These are phyloP conservation scores for Tephrocybe sp. DNA, from an alignment of 768 basidiomycete genomes.

Conservation along the genomic window DNA sequence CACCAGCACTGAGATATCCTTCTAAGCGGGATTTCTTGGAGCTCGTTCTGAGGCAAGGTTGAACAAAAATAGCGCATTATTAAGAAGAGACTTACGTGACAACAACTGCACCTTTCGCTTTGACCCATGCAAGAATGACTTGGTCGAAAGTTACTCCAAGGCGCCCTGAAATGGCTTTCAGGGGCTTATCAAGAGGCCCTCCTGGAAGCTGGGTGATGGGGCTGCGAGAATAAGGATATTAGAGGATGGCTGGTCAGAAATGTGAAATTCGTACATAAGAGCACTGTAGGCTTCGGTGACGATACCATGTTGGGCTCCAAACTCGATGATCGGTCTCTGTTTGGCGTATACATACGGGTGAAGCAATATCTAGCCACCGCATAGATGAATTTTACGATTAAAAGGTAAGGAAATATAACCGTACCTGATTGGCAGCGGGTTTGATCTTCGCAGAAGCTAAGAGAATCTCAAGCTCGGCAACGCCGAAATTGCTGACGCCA, in stretches of 20 bases:
- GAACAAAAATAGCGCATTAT: background rate
- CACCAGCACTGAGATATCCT: conserved; percentile 67
- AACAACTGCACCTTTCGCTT: conserved; percentile 63
- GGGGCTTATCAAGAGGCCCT: conserved; percentile 63
- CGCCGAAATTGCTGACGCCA: conserved; percentile 70
- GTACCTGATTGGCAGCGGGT: conserved; percentile 69
- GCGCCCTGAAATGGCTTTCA: conserved; percentile 51
- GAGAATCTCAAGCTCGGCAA: conserved; percentile 52
- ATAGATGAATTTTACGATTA: background rate
- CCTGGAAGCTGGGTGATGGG: conserved; percentile 61
- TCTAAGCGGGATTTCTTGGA: conserved; percentile 64
- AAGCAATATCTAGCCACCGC: conserved; percentile 50
- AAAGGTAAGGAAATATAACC: conserved; percentile 4
- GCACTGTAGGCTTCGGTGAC: conserved; percentile 73
- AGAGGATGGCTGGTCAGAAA: background rate
- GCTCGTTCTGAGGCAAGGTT: conserved; percentile 46
- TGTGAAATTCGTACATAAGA: conserved; percentile 46
- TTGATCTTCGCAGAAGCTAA: conserved; percentile 60
- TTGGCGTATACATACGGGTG: conserved; percentile 68
- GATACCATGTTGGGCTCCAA: conserved; percentile 55
- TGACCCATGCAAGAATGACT: conserved; percentile 71
- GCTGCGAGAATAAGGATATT: conserved; percentile 27
- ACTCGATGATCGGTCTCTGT: conserved; percentile 58
- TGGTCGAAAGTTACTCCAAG: conserved; percentile 60
- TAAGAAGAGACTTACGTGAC: conserved; percentile 47